phyloP scores from a whole-genome alignment of 768 basidiomycete species.

The Termitomyces sp. region DNA sequence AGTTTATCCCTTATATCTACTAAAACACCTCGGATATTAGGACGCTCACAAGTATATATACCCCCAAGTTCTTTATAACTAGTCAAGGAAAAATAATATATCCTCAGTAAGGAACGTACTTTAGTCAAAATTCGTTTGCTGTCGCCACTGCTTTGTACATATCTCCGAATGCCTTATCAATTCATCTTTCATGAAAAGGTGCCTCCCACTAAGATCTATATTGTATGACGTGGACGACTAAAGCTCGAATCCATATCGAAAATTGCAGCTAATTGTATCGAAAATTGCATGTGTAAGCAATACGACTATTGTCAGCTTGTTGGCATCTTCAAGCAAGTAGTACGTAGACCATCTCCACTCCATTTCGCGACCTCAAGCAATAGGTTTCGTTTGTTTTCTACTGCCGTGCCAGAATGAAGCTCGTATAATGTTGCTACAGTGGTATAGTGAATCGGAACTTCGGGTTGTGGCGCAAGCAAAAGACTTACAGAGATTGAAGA shows the following conservation, averaged over 20 bases:
- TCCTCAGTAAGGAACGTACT: not conserved
- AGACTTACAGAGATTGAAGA: slow-evolving; percentile 79
- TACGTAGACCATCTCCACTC: slow-evolving; percentile 82
- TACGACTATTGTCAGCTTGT: slow-evolving; percentile 33
- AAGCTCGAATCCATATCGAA: too few species aligned
- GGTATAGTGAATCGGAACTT: not conserved
- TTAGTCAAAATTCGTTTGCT: not conserved
- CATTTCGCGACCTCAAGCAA: slow-evolving; percentile 78
- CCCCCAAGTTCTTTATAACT: slow-evolving; percentile 4
- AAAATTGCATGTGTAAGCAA: not conserved
- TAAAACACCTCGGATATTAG: slow-evolving; percentile 30
- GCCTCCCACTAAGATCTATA: too few species aligned
- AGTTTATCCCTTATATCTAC: slow-evolving; percentile 87
- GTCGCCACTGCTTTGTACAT: not conserved
- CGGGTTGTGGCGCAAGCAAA: not conserved
- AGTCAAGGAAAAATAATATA: not conserved
- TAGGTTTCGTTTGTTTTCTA: slow-evolving; percentile 74
- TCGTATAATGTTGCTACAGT: slow-evolving; percentile 77
- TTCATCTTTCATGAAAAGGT: too few species aligned
- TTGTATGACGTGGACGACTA: too few species aligned
- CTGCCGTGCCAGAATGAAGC: slow-evolving; percentile 67
- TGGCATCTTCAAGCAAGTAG: slow-evolving; percentile 79
- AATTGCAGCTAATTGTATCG: too few species aligned
- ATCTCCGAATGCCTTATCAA: not conserved
- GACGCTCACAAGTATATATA: slow-evolving; percentile 9